Evolutionary conservation across 2,329 filamentous ascomycete genomes (phyloP).

Genomic region (Aspergillus ibericus): DNA sequence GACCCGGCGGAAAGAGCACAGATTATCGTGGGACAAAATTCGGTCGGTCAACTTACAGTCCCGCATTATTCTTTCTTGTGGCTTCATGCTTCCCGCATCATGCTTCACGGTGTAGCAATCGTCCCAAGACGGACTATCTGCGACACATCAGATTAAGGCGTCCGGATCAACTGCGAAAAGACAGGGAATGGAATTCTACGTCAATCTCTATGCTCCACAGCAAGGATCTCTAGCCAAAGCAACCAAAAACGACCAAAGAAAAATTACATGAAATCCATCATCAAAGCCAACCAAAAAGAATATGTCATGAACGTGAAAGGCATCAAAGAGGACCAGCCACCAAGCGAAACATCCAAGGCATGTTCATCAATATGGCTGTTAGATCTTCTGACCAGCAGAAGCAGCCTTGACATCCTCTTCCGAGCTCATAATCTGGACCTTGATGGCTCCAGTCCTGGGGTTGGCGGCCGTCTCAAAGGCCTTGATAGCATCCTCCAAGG

Average conservation of each 20-base stretch:
- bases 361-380: neutral
- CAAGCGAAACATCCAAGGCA: constrained; percentile 11
- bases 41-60: too few species aligned
- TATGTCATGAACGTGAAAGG: constrained; percentile 10
- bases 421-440: constrained; percentile 76
- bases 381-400: constrained; percentile 31
- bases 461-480: constrained; percentile 88
- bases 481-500: constrained; percentile 80
- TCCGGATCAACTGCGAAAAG: neutral
- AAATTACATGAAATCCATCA: constrained; percentile 13
- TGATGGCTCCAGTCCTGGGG: constrained; percentile 91
- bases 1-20: neutral
- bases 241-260: constrained; percentile 16
- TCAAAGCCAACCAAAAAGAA: constrained; percentile 12
- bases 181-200: constrained; percentile 15
- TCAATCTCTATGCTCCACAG: constrained; percentile 21
- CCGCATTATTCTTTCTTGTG: neutral
- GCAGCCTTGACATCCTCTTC: constrained; percentile 41
- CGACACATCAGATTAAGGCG: neutral
- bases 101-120: neutral
- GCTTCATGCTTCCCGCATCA: neutral
- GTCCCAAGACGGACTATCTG: neutral
- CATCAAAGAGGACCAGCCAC: constrained; percentile 14
- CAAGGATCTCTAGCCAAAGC: constrained; percentile 17
- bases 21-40: neutral